Percentiles rank a stretch among this genome's conserved stretches.
These are phyloP conservation scores for Alternaria atra DNA, from an alignment of 2,329 filamentous ascomycete genomes.

Conservation along the genomic window DNA sequence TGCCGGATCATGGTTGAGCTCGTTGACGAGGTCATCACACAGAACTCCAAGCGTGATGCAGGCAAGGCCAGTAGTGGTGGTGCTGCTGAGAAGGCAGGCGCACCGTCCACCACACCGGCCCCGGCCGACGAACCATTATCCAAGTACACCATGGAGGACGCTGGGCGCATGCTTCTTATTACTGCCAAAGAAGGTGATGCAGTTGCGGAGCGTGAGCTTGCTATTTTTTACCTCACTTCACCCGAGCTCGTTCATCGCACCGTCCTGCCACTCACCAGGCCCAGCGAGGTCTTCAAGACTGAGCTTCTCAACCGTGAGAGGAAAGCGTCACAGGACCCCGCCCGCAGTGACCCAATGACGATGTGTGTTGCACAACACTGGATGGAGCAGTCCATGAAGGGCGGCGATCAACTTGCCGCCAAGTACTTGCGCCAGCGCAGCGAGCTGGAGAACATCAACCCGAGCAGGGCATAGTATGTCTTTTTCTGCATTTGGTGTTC, in stretches of 20 bases:
- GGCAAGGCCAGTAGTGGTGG: constrained; percentile 39
- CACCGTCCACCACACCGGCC: constrained; percentile 13
- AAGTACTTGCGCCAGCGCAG: constrained; percentile 79
- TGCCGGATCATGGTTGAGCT: constrained; percentile 84
- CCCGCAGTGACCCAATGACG: constrained; percentile 80
- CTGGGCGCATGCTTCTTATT: constrained; percentile 88
- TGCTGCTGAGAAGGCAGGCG: constrained; percentile 27
- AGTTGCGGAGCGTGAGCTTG: constrained; percentile 90
- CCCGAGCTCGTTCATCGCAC: constrained; percentile 83
- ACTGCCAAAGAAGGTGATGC: constrained; percentile 91
- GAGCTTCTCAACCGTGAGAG: constrained; percentile 75
- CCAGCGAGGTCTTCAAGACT: constrained; percentile 89
- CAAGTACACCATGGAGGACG: constrained; percentile 78
- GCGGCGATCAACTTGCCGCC: constrained; percentile 85
- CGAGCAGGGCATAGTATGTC: constrained; percentile 48
- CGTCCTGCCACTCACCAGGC: constrained; percentile 83
- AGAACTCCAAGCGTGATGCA: constrained; percentile 69
- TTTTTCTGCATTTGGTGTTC: constrained; percentile 26
- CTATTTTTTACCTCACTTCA: constrained; percentile 90
- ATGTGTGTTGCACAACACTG: constrained; percentile 97
- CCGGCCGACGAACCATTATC: constrained; percentile 56
- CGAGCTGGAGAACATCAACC: constrained; percentile 66
- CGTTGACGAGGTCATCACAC: constrained; percentile 72
- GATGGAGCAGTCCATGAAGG: constrained; percentile 89
- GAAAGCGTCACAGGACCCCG: constrained; percentile 64